A percentile compares a stretch with the other conserved stretches of the same genome.
Evolutionary conservation across 768 basidiomycete genomes (phyloP).

Genomic region (Suillus placidus): DNA sequence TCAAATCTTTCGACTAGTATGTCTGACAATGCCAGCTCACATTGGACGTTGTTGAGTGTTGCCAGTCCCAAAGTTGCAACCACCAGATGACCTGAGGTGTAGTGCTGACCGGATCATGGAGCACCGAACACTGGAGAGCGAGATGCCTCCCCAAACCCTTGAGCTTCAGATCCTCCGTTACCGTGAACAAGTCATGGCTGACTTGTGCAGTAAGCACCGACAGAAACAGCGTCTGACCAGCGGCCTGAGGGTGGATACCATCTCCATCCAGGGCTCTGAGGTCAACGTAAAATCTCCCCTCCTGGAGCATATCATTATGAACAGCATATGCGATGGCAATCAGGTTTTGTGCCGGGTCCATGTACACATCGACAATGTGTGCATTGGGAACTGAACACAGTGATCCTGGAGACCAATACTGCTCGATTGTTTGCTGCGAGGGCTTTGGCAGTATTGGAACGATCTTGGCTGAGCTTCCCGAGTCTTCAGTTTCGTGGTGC

Average conservation of each 20-base stretch:
- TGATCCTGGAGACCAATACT: neutral
- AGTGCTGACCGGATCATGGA: neutral
- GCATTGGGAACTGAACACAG: neutral
- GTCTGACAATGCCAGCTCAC: neutral
- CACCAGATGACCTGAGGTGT: neutral
- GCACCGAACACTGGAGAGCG: neutral
- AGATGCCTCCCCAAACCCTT: neutral
- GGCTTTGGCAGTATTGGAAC: neutral
- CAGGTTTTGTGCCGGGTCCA: neutral
- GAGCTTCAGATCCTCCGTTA: neutral
- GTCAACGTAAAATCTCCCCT: neutral
- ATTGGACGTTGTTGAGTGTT: conserved; percentile 5
- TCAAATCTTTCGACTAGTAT: neutral
- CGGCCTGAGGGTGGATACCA: neutral
- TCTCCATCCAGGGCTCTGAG: neutral
- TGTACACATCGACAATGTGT: neutral
- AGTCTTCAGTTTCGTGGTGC: neutral
- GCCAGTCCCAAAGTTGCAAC: conserved; percentile 11
- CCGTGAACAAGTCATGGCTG: neutral
- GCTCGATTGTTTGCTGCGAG: neutral
- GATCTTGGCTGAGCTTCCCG: neutral
- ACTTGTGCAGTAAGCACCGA: neutral
- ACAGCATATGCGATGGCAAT: neutral
- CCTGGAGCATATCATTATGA: neutral
- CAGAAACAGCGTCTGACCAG: neutral